A percentile compares a stretch with the other conserved stretches of the same genome.
Evolutionary conservation across 2,329 filamentous ascomycete species (phyloP).

Genomic region (Aspergillus fijiensis): DNA sequence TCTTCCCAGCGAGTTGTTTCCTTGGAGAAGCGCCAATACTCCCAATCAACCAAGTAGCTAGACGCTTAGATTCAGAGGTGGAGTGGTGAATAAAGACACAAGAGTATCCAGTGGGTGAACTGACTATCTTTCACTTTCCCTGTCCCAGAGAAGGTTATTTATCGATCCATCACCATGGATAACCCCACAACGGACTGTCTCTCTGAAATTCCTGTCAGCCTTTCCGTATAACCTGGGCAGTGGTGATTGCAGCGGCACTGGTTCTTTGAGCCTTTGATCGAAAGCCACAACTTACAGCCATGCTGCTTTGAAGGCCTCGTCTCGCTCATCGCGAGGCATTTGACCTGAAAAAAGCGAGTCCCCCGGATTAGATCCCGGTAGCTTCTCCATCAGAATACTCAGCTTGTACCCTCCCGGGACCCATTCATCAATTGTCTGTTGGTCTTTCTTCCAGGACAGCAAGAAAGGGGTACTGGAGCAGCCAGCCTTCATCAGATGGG

Average conservation of each 20-base stretch:
- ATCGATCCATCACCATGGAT: neutral
- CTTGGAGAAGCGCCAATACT: neutral
- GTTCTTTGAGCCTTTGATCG: neutral
- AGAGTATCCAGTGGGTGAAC: neutral
- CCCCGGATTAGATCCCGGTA: neutral
- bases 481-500: neutral
- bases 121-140: neutral
- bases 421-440: neutral
- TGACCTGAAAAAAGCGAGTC: neutral
- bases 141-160: conserved; percentile 4
- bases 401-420: neutral
- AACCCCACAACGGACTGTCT: neutral
- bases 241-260: too few species aligned
- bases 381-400: conserved; percentile 4
- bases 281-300: neutral
- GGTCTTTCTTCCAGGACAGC: neutral
- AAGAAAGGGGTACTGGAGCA: conserved; percentile 3
- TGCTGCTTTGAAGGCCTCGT: neutral
- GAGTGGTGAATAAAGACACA: neutral
- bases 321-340: neutral
- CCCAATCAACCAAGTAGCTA: neutral
- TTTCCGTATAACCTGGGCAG: too few species aligned
- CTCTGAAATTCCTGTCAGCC: neutral
- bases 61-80: neutral
- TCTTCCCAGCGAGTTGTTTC: too few species aligned